Conservation (phyloP, 1,284 basidiomycete genomes). For the Rhodotorula sp. region DNA sequence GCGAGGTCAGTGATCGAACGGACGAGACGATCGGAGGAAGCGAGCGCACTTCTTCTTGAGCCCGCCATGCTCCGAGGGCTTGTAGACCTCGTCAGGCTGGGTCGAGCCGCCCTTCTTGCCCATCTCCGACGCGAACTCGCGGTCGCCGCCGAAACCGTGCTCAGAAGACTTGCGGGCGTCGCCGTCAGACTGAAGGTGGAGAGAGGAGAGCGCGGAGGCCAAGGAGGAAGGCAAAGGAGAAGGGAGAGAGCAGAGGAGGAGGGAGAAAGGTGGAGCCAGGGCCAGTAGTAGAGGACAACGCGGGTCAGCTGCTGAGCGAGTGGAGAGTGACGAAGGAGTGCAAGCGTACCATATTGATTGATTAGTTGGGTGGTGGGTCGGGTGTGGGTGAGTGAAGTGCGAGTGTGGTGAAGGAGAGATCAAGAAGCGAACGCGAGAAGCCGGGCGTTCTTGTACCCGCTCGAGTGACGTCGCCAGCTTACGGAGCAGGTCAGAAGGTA, state of each 20-base stretch:
- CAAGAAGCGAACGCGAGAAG: no score
- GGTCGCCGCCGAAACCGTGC: slow-evolving; percentile 14
- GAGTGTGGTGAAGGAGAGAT: background rate
- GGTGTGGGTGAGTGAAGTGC: background rate
- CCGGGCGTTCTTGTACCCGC: background rate
- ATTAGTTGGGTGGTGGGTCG: background rate
- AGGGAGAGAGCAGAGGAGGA: background rate
- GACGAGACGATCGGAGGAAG: background rate
- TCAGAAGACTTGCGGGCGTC: slow-evolving; percentile 7
- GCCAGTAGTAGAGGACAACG: background rate
- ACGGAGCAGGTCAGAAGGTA: background rate
- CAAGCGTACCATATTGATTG: slow-evolving; percentile 1
- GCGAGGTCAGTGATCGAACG: background rate
- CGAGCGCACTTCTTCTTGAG: slow-evolving; percentile 5
- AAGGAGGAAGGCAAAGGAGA: background rate
- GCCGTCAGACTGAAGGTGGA: background rate
- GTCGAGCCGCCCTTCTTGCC: slow-evolving; percentile 15
- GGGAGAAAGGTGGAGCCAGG: background rate
- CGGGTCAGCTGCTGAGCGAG: background rate
- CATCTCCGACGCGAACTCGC: slow-evolving; percentile 17
- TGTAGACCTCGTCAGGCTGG: slow-evolving; percentile 24
- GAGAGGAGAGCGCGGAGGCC: no score
- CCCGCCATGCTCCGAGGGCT: slow-evolving; percentile 36
- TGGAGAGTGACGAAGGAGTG: no score
- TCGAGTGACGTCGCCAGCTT: background rate